Base-by-base conservation (phyloP, 371 early-diverging fungal species). In the Actinomortierella wolfii region DNA sequence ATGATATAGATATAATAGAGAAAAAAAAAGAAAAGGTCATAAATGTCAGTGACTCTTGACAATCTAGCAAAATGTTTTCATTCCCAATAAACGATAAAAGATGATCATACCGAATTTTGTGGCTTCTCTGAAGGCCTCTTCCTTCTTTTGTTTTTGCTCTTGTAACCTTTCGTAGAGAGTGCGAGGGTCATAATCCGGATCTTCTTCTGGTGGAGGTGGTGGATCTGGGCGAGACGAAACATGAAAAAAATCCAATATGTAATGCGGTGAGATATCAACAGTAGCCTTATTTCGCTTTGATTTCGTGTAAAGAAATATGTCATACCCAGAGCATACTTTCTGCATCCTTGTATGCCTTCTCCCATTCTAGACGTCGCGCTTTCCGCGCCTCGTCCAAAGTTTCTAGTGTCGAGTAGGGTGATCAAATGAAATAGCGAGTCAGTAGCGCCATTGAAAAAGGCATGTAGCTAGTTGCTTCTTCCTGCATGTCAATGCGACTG, bases 91-190 rank as follows among this genome's bases (percentile, higher is more conserved):
- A n/a, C n/a, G n/a, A n/a, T n/a, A n/a, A 11, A 34, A 11, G 34
- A 34, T 34, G 34, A 24, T 63, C 76, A 51, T 76, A 81, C 89
- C 81, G 15, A 87, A 75, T 23, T 87, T 84, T 5, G 83, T 87
- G 13, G 87, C 85, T 65, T 91, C 91, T 39, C 80, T 78, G 64
- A 86, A 83, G 15, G 84, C 79, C 26, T 90, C 91, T 50, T 86
- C 85, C 54, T 92, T 92, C 28, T 82, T 67, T 9, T 64, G 76
- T 51, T 76, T 82, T 60, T 93, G 91, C 56, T 92, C 92, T 67
- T 91, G 90, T 17, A 93, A 74, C 23, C 89, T 81, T 64, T 93
- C 93, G 64, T 85, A 93, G 14, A 93, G 81, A 17, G 93, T 89
- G 9, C 93, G 85, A 25, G 92, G 90, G 67, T 93, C 93, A 64